These are phyloP conservation scores for Dryas drummondii DNA, from an alignment of 306 rosid species.

Conservation along the genomic window DNA sequence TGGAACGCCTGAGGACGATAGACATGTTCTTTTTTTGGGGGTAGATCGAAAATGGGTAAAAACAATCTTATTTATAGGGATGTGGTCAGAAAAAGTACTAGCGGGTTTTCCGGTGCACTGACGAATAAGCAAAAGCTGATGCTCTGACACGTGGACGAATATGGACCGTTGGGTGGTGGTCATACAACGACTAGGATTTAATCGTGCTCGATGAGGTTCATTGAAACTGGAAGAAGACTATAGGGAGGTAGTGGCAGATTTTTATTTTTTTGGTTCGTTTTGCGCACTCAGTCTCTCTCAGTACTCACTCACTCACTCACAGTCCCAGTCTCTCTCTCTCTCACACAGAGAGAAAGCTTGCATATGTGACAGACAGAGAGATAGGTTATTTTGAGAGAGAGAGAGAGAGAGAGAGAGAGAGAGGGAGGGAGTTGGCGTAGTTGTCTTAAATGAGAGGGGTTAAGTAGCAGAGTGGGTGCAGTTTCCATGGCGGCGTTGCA, in stretches of 20 bases:
- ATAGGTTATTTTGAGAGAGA: constrained; percentile 25
- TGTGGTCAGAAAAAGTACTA: constrained; percentile 55
- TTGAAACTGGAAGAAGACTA: constrained; percentile 60
- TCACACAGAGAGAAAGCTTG: neutral
- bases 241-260: constrained; percentile 54
- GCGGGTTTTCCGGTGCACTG: constrained; percentile 92
- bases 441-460: constrained; percentile 28
- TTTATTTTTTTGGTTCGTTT: constrained; percentile 36
- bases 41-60: neutral
- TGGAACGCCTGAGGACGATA: neutral
- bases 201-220: constrained; percentile 40
- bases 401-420: constrained; percentile 25
- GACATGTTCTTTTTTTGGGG: constrained; percentile 25
- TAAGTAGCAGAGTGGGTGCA: constrained; percentile 54
- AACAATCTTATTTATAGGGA: constrained; percentile 24
- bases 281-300: constrained; percentile 1
- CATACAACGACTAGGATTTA: constrained; percentile 28
- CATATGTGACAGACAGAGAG: constrained; percentile 14
- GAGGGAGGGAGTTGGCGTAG: constrained; percentile 1
- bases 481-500: constrained; percentile 99
- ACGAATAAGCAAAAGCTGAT: constrained; percentile 66
- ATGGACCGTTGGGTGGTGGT: constrained; percentile 47
- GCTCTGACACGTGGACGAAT: constrained; percentile 49
- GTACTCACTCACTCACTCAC: neutral
- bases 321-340: constrained; percentile 10